These are phyloP conservation scores for Euphorbia celastroides DNA, from an alignment of 441 rosid genomes.

Conservation along the genomic window DNA sequence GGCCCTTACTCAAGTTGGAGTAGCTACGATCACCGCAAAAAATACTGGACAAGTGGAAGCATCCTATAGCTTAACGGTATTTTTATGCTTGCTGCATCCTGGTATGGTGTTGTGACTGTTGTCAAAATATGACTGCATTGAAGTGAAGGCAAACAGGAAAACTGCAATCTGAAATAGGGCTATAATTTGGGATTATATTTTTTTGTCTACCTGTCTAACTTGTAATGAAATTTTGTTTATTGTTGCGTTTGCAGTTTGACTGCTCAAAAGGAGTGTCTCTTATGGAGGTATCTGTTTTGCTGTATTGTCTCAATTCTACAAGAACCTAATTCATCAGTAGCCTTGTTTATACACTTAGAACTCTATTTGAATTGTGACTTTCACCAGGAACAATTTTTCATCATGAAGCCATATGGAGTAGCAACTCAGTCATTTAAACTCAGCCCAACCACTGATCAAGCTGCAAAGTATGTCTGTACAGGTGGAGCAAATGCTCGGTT, in stretches of 20 bases:
- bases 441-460: slow-evolving; percentile 76
- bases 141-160: neutral
- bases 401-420: slow-evolving; percentile 65
- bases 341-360: neutral
- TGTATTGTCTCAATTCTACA: neutral
- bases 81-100: slow-evolving; percentile 6
- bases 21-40: slow-evolving; percentile 59
- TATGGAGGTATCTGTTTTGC: slow-evolving; percentile 51
- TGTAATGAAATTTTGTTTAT: slow-evolving; percentile 14
- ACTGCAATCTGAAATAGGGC: neutral
- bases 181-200: neutral
- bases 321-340: neutral
- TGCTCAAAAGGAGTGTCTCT: slow-evolving; percentile 76
- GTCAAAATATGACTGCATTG: neutral
- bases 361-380: slow-evolving; percentile 3
- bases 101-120: neutral
- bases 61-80: slow-evolving; percentile 88
- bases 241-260: slow-evolving; percentile 51
- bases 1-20: slow-evolving; percentile 83
- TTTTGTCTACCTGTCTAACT: neutral
- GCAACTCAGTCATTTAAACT: slow-evolving; percentile 62
- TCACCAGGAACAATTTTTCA: slow-evolving; percentile 83
- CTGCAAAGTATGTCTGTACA: slow-evolving; percentile 66
- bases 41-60: slow-evolving; percentile 91
- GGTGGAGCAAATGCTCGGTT: slow-evolving; percentile 31